Percentiles rank a stretch among this genome's conserved stretches.
These are phyloP conservation scores for Plantago major DNA, from an alignment of 257 asterid genomes.

Conservation along the genomic window DNA sequence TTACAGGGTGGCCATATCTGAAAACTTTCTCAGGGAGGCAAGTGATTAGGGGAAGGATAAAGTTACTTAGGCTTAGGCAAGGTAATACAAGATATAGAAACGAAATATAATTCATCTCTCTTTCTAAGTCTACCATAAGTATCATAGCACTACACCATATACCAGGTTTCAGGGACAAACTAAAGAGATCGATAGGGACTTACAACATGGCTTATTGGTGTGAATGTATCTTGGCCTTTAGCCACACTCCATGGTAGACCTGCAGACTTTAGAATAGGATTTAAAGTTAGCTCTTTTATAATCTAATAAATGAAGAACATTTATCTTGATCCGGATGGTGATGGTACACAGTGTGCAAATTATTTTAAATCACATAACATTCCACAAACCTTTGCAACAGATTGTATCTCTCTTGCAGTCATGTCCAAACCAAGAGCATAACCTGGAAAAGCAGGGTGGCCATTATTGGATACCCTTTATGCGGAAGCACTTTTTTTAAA, in stretches of 20 bases:
- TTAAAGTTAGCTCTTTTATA: conserved; percentile 1
- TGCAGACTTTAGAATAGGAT: conserved; percentile 65
- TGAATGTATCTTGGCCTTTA: conserved; percentile 98
- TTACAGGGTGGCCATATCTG: no score
- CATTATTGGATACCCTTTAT: no score
- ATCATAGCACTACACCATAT: no score
- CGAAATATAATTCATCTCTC: background rate
- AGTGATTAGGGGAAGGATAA: background rate
- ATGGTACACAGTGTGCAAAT: background rate
- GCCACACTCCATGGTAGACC: conserved; percentile 99
- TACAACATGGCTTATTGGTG: conserved; percentile 92
- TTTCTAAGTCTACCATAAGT: conserved; percentile 5
- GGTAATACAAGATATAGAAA: background rate
- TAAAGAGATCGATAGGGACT: conserved; percentile 27
- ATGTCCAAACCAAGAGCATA: conserved; percentile 98
- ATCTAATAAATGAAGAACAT: background rate
- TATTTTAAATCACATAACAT: conserved; percentile 5
- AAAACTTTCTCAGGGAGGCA: background rate
- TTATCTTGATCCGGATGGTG: background rate
- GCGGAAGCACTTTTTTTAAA: no score
- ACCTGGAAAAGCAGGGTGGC: conserved; percentile 40
- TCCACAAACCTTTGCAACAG: conserved; percentile 74
- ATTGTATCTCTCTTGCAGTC: conserved; percentile 96
- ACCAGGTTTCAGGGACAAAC: background rate
- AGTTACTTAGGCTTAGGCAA: background rate